phyloP scores from a whole-genome alignment of 352 stramenopile species.

The Phytophthora tubulina region DNA sequence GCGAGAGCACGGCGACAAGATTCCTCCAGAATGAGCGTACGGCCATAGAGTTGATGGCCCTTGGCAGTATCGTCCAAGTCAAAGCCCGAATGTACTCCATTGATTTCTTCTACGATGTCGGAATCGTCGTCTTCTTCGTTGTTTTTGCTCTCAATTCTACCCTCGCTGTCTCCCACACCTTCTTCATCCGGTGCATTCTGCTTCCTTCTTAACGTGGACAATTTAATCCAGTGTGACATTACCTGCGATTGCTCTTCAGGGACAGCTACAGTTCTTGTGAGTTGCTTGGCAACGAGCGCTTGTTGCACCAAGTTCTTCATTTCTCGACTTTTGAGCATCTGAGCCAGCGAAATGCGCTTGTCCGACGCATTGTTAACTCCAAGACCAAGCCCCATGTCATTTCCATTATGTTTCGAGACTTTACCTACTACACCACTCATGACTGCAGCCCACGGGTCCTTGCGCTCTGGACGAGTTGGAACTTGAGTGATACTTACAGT shows the following conservation, averaged over 20 bases:
- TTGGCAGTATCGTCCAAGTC: constrained; percentile 43
- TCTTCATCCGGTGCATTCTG: constrained; percentile 32
- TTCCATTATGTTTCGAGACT: not conserved
- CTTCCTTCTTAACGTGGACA: constrained; percentile 48
- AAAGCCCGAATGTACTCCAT: constrained; percentile 55
- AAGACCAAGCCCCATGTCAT: not conserved
- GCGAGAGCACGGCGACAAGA: constrained; percentile 69
- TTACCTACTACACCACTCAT: constrained; percentile 42
- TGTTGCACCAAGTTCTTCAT: constrained; percentile 74
- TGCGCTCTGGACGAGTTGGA: not conserved
- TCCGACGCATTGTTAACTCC: not conserved
- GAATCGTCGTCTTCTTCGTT: constrained; percentile 27
- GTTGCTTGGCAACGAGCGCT: constrained; percentile 43
- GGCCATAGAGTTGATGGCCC: constrained; percentile 56
- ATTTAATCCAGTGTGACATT: constrained; percentile 73
- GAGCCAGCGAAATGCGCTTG: constrained; percentile 50
- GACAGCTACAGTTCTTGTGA: not conserved
- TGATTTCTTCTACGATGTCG: constrained; percentile 38
- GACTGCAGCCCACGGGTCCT: constrained; percentile 47
- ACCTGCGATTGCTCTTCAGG: constrained; percentile 54
- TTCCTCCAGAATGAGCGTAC: constrained; percentile 75
- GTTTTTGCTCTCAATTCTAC: not conserved
- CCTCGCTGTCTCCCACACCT: not conserved
- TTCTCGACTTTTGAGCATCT: constrained; percentile 63
- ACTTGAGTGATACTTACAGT: not conserved